Evolutionary conservation across 306 rosid genomes (phyloP).

Genomic region (Quercus berberidifolia): DNA sequence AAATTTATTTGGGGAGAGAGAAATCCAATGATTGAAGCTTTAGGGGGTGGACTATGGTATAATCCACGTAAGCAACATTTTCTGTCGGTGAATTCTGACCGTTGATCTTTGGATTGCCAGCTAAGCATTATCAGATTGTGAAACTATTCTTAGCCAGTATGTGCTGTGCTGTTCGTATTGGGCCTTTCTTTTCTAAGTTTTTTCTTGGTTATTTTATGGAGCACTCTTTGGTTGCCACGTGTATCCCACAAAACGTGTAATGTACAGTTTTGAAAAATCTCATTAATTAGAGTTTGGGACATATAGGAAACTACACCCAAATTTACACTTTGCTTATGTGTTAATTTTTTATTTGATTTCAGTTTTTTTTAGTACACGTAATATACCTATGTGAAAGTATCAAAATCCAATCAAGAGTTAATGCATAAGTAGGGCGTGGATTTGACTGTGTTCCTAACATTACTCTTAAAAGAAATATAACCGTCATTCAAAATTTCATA

Average conservation of each 20-base stretch:
- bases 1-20: constrained; percentile 24
- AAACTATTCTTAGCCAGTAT: constrained; percentile 35
- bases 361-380: too few species aligned
- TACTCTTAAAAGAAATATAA: too few species aligned
- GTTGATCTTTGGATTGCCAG: constrained; percentile 68
- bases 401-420: too few species aligned
- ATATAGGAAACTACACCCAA: too few species aligned
- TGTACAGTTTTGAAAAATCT: neutral
- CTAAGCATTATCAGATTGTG: constrained; percentile 45
- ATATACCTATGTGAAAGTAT: too few species aligned
- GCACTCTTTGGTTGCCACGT: constrained; percentile 37
- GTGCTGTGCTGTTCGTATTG: constrained; percentile 35
- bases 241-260: constrained; percentile 21
- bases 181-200: neutral
- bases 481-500: too few species aligned
- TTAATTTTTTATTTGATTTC: too few species aligned
- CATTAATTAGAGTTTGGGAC: too few species aligned
- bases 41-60: constrained; percentile 38
- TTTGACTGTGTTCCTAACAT: accelerated
- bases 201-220: constrained; percentile 7
- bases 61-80: constrained; percentile 50
- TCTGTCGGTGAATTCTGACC: constrained; percentile 41
- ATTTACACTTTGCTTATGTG: too few species aligned
- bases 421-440: too few species aligned
- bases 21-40: constrained; percentile 66